Evolutionary conservation across 805 yeast species (phyloP), one percentile per base, ranked within the genome.

Genomic region (Starmerella powellii): DNA sequence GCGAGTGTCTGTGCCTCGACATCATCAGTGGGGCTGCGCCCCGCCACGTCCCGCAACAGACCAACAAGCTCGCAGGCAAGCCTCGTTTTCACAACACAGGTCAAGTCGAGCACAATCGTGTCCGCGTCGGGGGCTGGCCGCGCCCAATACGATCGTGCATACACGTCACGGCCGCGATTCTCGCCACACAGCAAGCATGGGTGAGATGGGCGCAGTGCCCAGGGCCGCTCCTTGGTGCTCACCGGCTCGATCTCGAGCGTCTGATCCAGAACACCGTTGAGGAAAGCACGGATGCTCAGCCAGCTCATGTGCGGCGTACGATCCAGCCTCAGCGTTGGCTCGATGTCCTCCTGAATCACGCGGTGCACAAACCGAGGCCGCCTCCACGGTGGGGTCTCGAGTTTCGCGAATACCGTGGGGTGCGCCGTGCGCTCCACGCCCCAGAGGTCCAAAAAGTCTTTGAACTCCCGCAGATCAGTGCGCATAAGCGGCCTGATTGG

Each of bases 141-240:
- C 56, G 87, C 63, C 42, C 72, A 71, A 57, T 86, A 82, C 49
- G 84, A 62, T 48, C 97, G 72, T 2, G 88, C 79, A 60, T 83
- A 86, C 50, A 82, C 65, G 42, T 74, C 69, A 53, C 77, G 84
- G 55, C 72, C 70, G 46, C 94, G 70, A 11, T 62, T 57, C 59
- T 87, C 96, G 5, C 87, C 88, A 64, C 97, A 88, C 33, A 88
- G 66, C 4, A 86, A 68, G 62, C 97, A 88, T 4, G 86, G 75
- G 2, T 75, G 74, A 38, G 70, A 67, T 18, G 81, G 72, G 20
- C 57, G 47, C 11, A 38, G 38, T 26, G 56, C 42, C 59, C 79
- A 80, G 1, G 74, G 72, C 59, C 82, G 93, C 54, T 87, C 86
- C 31, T 80, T 70, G 0, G 88, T 87, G 39, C 84, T 74, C 8